Base-by-base conservation (phyloP, 176 grass and related monocot genomes). In the Aegilops tauschii region DNA sequence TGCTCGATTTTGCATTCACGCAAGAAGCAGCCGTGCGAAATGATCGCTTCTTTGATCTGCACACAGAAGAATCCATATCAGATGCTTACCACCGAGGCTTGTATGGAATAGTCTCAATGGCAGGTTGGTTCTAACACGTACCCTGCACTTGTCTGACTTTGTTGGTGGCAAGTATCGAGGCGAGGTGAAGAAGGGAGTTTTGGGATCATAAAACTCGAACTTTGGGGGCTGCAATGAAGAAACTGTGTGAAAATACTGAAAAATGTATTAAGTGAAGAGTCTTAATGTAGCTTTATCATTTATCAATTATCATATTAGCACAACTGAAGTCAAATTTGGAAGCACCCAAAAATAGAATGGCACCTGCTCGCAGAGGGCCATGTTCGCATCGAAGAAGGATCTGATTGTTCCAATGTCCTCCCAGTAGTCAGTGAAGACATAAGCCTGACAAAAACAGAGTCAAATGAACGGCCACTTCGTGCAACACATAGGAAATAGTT, bases 21-120 rank as follows among this genome's bases (percentile, higher is more conserved):
- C 87, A 96, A 82, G 94, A 96, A 96, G 79, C 94, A 96, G 30
- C 94, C 94, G 36, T 96, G 94, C 17, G 94, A 96, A 68, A 96
- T 80, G 47, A 96, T 93, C 35, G 91, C 84, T 45, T 93, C 87
- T 58, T 77, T 77, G 65, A 93, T 84, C 94, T 96, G 89, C 6
- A 29, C 34, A 77, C 16, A 59, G 16, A 54, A 44, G 28, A 23
- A 85, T 62, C 50, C 50, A 2, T 54, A 54, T 54, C 50, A 54
- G 50, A 18, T 54, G 50, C 50, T 54, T 54, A 54, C 5, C 0
- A 0, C 50, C 1, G 0, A 2, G 2, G 50, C 50, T 2, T 52
- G 49, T 52, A 52, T 17, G 49, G 49, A 52, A 17, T 52, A 78
- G 34, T 86, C 69, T 70, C 9, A 28, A 45, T 32, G 23, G 49